Evolutionary conservation across 2,329 filamentous ascomycete genomes (phyloP), one percentile per base, ranked within the genome.

Genomic region (Pseudocercospora fijiensis): DNA sequence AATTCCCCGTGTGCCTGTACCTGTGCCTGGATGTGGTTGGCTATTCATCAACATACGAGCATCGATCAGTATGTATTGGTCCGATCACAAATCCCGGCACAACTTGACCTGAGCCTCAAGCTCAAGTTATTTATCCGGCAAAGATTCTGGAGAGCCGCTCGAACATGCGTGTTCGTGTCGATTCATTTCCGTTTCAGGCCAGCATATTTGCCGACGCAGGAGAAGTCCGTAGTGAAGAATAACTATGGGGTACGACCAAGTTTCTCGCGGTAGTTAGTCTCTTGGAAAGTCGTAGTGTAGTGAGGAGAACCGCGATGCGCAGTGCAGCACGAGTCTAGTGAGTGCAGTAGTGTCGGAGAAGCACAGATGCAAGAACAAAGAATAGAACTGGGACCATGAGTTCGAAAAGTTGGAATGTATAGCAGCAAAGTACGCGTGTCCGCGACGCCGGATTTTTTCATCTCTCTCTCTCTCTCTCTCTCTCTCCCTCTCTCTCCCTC

Each of bases 201-300:
- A 33, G 30, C 30, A 33, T 33, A 33, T 33, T 13, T 45, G 41
- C 57, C 22, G 58, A 60, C 47, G 58, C 58, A 60, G 58, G 58
- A 60, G 58, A 59, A 51, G 45, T 59, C 57, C 57, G 57, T 41
- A 43, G 30, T 58, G n/a, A 55, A 33, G n/a, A n/a, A n/a, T n/a
- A n/a, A n/a, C n/a, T 28, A 27, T 55, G 51, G 51, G 51, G 51
- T 55, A 55, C 26, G n/a, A 45, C 43, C 43, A 45, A 45, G n/a
- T 33, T 33, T 33, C 30, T 11, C 30, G 30, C n/a, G n/a, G n/a
- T n/a, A n/a, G 43, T 18, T n/a, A 33, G 24, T 33, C 27, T 33
- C 30, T 33, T 33, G 30, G 30, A 33, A 33, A 33, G 18, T n/a
- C n/a, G n/a, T 26, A 47, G 24, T 47, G 20, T 28, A 52, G 43